Percentiles rank a stretch among this genome's conserved stretches.
Evolutionary conservation across 225 moss, liverwort and hornwort species (phyloP).

Genomic region (Ulota crispa): DNA sequence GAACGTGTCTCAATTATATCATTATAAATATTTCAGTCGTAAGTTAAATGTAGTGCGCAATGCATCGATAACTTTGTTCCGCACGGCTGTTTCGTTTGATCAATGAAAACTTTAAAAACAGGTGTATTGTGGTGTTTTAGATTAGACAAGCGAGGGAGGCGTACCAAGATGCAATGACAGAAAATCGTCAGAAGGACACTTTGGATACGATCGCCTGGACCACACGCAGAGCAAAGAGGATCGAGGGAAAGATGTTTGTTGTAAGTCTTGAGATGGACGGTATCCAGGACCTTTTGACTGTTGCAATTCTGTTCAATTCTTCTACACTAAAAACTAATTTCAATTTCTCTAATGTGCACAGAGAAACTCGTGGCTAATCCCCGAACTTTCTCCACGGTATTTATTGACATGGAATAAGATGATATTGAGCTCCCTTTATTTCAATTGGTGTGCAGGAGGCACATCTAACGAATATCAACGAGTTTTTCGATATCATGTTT

Average conservation of each 20-base stretch:
- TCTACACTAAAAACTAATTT: not conserved
- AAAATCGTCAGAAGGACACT: slow-evolving; percentile 61
- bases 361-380: not conserved
- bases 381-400: not conserved
- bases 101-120: not conserved
- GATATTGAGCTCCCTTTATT: not conserved
- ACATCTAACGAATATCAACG: slow-evolving; percentile 62
- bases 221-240: slow-evolving; percentile 43
- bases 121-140: slow-evolving; percentile 37
- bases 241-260: slow-evolving; percentile 49
- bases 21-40: not conserved
- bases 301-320: not conserved
- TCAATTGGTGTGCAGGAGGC: slow-evolving; percentile 44
- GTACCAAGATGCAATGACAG: slow-evolving; percentile 86
- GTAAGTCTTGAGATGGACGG: slow-evolving; percentile 30
- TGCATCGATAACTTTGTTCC: slow-evolving; percentile 2
- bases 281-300: not conserved
- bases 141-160: slow-evolving; percentile 69
- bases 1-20: not conserved
- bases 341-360: not conserved
- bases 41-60: not conserved
- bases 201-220: slow-evolving; percentile 66
- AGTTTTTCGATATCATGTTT: slow-evolving; percentile 73
- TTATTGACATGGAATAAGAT: not conserved
- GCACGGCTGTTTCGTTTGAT: not conserved